Conservation (phyloP, 2,329 filamentous ascomycete species). For the Lomentospora prolificans region DNA sequence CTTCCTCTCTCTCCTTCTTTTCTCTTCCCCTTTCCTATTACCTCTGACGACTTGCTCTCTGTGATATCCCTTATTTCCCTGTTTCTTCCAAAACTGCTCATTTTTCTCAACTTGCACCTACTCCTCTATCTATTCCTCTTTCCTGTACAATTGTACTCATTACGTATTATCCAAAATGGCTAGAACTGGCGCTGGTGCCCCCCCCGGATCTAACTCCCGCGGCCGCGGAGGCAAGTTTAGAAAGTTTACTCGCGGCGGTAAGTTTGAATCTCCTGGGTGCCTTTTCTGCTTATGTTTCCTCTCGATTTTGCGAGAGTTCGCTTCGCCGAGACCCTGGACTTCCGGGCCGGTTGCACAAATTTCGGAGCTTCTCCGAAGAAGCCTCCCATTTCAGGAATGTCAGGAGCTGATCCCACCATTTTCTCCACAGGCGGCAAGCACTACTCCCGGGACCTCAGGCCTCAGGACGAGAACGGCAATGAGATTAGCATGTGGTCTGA, state of each 20-base stretch:
- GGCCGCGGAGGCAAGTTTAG: conserved; percentile 89
- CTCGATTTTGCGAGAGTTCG: too few relatives aligned
- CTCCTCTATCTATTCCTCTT: neutral
- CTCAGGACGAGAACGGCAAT: conserved; percentile 81
- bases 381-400: too few relatives aligned
- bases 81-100: too few relatives aligned
- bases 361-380: too few relatives aligned
- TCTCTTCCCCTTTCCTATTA: neutral
- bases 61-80: neutral
- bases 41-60: neutral
- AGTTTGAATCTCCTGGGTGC: conserved; percentile 20
- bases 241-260: conserved; percentile 88
- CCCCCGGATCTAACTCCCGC: conserved; percentile 34
- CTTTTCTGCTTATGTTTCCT: too few relatives aligned
- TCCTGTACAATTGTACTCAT: neutral
- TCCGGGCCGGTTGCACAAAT: too few relatives aligned
- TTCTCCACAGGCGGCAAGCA: conserved; percentile 69
- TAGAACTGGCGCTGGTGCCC: neutral
- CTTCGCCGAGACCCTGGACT: too few relatives aligned
- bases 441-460: conserved; percentile 85
- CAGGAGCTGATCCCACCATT: neutral
- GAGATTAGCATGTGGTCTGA: conserved; percentile 80
- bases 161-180: neutral
- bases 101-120: neutral
- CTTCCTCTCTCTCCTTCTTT: neutral